Conservation (phyloP, 2,329 filamentous ascomycete species). For the Dothideomycetes sp. region DNA sequence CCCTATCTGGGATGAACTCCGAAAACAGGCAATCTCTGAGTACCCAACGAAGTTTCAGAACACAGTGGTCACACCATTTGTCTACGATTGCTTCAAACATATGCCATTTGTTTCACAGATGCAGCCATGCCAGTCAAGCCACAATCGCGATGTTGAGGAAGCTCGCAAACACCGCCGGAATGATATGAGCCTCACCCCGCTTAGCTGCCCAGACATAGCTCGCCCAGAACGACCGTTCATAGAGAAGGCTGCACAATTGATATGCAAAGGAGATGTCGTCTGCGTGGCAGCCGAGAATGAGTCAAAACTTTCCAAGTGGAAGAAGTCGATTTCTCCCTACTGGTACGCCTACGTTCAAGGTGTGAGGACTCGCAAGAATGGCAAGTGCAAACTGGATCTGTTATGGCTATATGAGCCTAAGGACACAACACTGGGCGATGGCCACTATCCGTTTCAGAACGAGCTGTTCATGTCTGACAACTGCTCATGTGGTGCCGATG, state of each 20-base stretch:
- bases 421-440: conserved; percentile 58
- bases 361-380: conserved; percentile 29
- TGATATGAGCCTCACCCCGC: conserved; percentile 16
- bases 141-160: conserved; percentile 19
- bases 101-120: conserved; percentile 50
- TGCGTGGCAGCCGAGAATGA: conserved; percentile 34
- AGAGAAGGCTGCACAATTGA: too few relatives aligned
- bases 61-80: conserved; percentile 62
- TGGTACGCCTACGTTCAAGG: conserved; percentile 64
- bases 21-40: conserved; percentile 19
- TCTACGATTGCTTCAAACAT: conserved; percentile 51
- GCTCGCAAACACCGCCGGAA: conserved; percentile 3
- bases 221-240: too few relatives aligned
- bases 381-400: conserved; percentile 44
- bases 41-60: conserved; percentile 10
- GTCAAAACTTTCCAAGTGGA: conserved; percentile 44
- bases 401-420: conserved; percentile 63
- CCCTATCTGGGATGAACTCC: conserved; percentile 26
- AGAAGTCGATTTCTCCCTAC: conserved; percentile 32
- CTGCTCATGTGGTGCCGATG: conserved; percentile 53
- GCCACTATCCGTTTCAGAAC: conserved; percentile 58
- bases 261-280: conserved; percentile 39
- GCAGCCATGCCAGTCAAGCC: conserved; percentile 16
- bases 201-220: not conserved
- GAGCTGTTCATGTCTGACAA: conserved; percentile 70